phyloP scores from a whole-genome alignment of 2,329 filamentous ascomycete species.

The Drechslerella stenobrocha region DNA sequence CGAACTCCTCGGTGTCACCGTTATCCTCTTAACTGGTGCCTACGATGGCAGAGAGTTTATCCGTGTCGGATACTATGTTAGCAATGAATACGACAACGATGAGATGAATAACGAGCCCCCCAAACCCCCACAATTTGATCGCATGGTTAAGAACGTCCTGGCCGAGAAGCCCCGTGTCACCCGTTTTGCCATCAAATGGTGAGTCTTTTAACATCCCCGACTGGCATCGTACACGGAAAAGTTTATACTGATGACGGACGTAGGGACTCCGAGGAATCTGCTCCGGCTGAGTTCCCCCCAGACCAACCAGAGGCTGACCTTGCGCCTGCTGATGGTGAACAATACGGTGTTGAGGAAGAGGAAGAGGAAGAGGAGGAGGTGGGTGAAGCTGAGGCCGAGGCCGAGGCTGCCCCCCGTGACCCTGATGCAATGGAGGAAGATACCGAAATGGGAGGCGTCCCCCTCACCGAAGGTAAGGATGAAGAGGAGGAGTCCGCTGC shows the following conservation, averaged over 20 bases:
- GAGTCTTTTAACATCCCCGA: no score
- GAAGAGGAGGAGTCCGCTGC: constrained; percentile 50
- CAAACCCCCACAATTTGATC: constrained; percentile 87
- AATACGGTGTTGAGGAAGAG: constrained; percentile 76
- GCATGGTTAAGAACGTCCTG: constrained; percentile 86
- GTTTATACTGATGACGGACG: constrained; percentile 2
- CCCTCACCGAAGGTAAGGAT: constrained; percentile 55
- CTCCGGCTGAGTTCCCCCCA: constrained; percentile 91
- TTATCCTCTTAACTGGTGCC: constrained; percentile 92
- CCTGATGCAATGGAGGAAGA: constrained; percentile 64
- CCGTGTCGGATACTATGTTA: constrained; percentile 97
- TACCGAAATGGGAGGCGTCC: constrained; percentile 72
- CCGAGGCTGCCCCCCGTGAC: constrained; percentile 53
- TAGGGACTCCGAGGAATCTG: constrained; percentile 97
- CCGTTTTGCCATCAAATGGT: constrained; percentile 98
- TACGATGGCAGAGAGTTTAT: constrained; percentile 98
- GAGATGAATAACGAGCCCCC: constrained; percentile 87
- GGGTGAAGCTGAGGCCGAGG: constrained; percentile 60
- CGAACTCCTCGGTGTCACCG: constrained; percentile 94
- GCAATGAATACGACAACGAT: constrained; percentile 96
- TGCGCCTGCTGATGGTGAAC: constrained; percentile 75
- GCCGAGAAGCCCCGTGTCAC: constrained; percentile 98
- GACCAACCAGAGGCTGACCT: constrained; percentile 96
- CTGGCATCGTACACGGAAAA: constrained; percentile 1
- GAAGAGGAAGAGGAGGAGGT: constrained; percentile 76